These are phyloP conservation scores for Earliella scabrosa DNA, from an alignment of 1,284 basidiomycete genomes.

Conservation along the genomic window DNA sequence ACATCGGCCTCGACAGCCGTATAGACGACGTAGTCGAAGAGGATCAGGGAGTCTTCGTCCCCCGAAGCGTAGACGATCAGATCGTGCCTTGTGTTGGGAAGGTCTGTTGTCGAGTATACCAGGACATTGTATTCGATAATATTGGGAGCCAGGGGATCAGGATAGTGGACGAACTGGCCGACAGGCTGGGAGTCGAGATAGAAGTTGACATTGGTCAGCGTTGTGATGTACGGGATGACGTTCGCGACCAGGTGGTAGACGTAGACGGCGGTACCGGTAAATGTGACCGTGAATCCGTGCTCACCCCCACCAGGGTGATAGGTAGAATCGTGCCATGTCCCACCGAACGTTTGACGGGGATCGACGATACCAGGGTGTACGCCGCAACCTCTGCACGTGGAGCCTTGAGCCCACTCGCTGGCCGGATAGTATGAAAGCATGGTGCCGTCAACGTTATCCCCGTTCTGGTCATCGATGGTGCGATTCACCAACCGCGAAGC, in stretches of 20 bases:
- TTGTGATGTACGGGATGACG: not conserved
- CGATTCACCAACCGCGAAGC: conserved; percentile 4
- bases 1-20: conserved; percentile 1
- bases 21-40: conserved; percentile 14
- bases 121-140: conserved; percentile 6
- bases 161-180: conserved; percentile 2
- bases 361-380: conserved; percentile 1
- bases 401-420: conserved; percentile 5
- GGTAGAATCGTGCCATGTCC: conserved; percentile 18
- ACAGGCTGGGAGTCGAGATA: conserved; percentile 3
- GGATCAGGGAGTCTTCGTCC: not conserved
- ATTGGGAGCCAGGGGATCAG: not conserved
- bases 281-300: conserved; percentile 2
- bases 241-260: conserved; percentile 12
- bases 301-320: not conserved
- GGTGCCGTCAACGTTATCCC: conserved; percentile 6
- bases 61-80: not conserved
- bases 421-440: conserved; percentile 6
- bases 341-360: not conserved
- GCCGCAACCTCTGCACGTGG: conserved; percentile 3
- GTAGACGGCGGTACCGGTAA: conserved; percentile 16
- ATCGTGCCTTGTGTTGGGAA: conserved; percentile 3
- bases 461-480: conserved; percentile 20
- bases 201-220: conserved; percentile 5
- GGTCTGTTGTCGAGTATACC: conserved; percentile 5